Evolutionary conservation across 768 basidiomycete genomes (phyloP).

Genomic region (Panus rudis): DNA sequence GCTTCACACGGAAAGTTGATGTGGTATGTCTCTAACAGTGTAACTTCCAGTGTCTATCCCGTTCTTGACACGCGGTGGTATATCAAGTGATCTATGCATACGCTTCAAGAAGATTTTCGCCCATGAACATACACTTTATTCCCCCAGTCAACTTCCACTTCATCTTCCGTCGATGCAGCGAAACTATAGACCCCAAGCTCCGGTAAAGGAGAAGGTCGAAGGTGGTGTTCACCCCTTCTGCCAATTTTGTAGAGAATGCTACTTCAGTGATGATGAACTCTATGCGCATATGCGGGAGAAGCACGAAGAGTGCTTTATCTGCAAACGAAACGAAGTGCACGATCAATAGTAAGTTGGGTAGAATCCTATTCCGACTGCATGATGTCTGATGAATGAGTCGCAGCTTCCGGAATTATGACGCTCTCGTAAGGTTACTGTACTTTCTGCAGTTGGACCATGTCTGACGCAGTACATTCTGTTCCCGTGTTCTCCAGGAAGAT

Average conservation of each 20-base stretch:
- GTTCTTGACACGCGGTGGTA: neutral
- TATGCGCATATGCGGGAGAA: conserved; percentile 87
- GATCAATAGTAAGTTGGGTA: conserved; percentile 91
- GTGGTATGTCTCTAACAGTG: conserved; percentile 47
- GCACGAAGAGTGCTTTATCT: conserved; percentile 96
- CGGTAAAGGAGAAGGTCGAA: conserved; percentile 50
- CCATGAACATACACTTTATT: conserved; percentile 88
- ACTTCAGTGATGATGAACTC: conserved; percentile 91
- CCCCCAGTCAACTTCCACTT: conserved; percentile 49
- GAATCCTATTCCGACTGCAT: conserved; percentile 4
- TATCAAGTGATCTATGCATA: conserved; percentile 74
- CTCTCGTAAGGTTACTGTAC: conserved; percentile 42
- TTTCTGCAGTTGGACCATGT: neutral
- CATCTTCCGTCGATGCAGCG: conserved; percentile 70
- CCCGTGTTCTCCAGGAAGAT: conserved; percentile 41
- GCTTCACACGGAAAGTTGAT: conserved; percentile 68
- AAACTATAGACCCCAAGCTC: conserved; percentile 27
- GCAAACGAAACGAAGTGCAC: conserved; percentile 71
- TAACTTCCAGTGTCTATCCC: neutral
- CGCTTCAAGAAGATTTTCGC: conserved; percentile 89
- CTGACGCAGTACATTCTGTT: conserved; percentile 7
- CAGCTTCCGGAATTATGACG: conserved; percentile 77
- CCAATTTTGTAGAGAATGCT: conserved; percentile 88
- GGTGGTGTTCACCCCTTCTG: conserved; percentile 75
- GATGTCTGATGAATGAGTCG: neutral